phyloP scores from a whole-genome alignment of 129 eudicot genomes.

The Gnaphalium uliginosum region DNA sequence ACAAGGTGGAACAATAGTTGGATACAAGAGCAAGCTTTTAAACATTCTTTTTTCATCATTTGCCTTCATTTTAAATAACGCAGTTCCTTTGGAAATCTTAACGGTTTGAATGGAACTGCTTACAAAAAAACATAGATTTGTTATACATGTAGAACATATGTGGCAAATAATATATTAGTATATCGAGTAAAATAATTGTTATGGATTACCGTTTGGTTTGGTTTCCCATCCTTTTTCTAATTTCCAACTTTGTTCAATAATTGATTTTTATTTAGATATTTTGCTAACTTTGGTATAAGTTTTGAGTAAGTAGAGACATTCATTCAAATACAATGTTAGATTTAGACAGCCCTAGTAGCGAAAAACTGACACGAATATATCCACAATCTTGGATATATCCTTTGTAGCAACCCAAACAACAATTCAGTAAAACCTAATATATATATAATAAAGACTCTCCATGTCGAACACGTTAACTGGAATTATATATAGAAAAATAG shows the following conservation, averaged over 20 bases:
- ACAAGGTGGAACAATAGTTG: conserved; percentile 32
- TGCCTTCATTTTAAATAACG: background rate
- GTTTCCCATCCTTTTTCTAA: background rate
- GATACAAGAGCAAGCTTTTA: conserved; percentile 3
- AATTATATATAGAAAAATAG: background rate
- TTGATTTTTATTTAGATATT: background rate
- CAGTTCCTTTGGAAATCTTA: background rate
- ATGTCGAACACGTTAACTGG: background rate
- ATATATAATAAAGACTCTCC: background rate
- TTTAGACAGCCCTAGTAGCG: background rate
- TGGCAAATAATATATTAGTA: background rate
- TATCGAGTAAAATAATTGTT: background rate
- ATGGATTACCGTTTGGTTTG: background rate
- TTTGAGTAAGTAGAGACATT: background rate
- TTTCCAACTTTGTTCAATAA: background rate
- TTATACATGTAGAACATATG: background rate
- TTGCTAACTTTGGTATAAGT: background rate
- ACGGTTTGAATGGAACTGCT: background rate
- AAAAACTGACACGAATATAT: background rate
- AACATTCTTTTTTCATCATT: background rate
- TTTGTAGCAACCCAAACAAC: background rate
- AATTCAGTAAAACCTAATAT: background rate
- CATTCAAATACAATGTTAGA: background rate
- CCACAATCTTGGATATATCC: conserved; percentile 15
- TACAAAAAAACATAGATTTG: background rate